Conservation (phyloP, 306 rosid species). For the Fagus sylvatica region DNA sequence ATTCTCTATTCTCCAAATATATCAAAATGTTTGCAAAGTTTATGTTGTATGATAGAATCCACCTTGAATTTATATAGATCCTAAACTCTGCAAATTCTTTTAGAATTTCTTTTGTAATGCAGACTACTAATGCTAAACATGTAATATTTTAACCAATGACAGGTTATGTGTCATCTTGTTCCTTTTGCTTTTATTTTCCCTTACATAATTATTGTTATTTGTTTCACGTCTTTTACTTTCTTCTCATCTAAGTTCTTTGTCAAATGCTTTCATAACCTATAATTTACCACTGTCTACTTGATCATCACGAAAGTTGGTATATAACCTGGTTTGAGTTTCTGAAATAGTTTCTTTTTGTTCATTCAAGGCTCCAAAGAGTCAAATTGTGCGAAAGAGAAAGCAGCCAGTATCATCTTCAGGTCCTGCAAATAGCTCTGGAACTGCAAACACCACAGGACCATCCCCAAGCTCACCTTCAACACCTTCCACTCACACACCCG, state of each 20-base stretch:
- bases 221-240: not conserved
- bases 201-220: not conserved
- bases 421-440: constrained; percentile 64
- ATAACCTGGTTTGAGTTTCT: constrained; percentile 6
- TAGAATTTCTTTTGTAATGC: not conserved
- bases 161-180: not conserved
- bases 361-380: constrained; percentile 51
- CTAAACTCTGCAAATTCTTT: not conserved
- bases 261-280: not conserved
- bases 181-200: not conserved
- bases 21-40: not conserved
- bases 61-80: not conserved
- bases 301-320: constrained; percentile 2
- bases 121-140: not conserved
- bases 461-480: constrained; percentile 59
- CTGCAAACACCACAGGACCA: constrained; percentile 63
- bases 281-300: not conserved
- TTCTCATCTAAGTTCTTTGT: not conserved
- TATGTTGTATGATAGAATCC: not conserved
- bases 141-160: not conserved
- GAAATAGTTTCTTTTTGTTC: constrained; percentile 18
- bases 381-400: constrained; percentile 58
- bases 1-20: not conserved
- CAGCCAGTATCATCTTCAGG: constrained; percentile 54
- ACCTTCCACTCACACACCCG: constrained; percentile 56